phyloP scores from a whole-genome alignment of 2,329 filamentous ascomycete genomes.

The Colletotrichum truncatum region DNA sequence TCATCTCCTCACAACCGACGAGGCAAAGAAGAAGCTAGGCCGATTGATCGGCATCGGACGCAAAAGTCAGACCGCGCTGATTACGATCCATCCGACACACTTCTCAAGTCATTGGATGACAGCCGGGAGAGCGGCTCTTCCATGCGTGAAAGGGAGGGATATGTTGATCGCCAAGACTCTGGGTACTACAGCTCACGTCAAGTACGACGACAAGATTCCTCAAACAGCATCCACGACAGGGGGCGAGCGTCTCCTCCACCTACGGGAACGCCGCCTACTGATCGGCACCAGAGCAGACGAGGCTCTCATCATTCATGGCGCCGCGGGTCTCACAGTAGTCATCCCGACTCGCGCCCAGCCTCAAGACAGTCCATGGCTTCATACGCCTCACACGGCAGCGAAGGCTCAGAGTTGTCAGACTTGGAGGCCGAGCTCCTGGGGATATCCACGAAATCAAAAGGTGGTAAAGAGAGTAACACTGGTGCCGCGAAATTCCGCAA shows the following conservation, averaged over 20 bases:
- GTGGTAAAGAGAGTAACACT: conserved; percentile 37
- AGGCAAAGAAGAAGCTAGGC: conserved; percentile 1
- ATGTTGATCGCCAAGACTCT: background rate
- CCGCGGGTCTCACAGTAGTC: conserved; percentile 16
- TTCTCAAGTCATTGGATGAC: background rate
- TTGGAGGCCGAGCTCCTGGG: conserved; percentile 49
- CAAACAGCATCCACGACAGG: background rate
- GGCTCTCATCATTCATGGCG: conserved; percentile 7
- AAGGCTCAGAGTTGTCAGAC: conserved; percentile 46
- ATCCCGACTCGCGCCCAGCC: conserved; percentile 20
- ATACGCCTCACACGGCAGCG: conserved; percentile 6
- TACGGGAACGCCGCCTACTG: conserved; percentile 2
- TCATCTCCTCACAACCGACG: conserved; percentile 1
- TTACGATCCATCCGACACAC: background rate
- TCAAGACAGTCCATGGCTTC: conserved; percentile 24
- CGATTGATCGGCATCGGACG: conserved; percentile 10
- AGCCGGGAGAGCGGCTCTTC: background rate
- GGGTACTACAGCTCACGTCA: conserved; percentile 7
- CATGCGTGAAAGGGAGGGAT: background rate
- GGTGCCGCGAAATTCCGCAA: conserved; percentile 41
- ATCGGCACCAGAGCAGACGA: conserved; percentile 10
- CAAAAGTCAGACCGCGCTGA: conserved; percentile 7
- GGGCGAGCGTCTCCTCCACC: background rate
- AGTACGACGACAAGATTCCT: background rate
- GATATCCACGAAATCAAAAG: conserved; percentile 38